Evolutionary conservation across 371 early-diverging fungal species (phyloP).

Genomic region (Entomophthora muscae): DNA sequence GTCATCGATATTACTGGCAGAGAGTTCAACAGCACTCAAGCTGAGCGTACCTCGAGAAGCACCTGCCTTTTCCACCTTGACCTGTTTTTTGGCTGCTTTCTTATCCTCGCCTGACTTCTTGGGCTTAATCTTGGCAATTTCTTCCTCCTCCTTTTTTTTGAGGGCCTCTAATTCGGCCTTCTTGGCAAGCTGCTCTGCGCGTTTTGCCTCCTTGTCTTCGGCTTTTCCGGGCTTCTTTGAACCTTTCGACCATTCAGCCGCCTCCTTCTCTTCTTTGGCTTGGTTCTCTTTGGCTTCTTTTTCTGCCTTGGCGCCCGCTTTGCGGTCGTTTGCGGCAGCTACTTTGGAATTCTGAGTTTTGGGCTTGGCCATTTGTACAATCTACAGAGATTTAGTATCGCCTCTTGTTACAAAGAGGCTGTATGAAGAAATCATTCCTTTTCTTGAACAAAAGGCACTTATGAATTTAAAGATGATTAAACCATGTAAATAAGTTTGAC

Average conservation of each 20-base stretch:
- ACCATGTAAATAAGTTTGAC: too few species aligned
- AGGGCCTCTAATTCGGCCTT: slow-evolving; percentile 10
- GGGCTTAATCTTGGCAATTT: slow-evolving; percentile 10
- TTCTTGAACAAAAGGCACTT: too few species aligned
- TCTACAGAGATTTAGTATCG: too few species aligned
- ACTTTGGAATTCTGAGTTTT: slow-evolving; percentile 18
- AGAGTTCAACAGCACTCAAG: slow-evolving; percentile 33
- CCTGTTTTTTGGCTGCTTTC: slow-evolving; percentile 2
- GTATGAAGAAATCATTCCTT: too few species aligned
- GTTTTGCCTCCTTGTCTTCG: slow-evolving; percentile 47
- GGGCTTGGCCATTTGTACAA: slow-evolving; percentile 12
- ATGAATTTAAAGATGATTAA: too few species aligned
- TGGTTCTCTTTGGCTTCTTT: slow-evolving; percentile 30
- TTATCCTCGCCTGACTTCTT: slow-evolving; percentile 6
- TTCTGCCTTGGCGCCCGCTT: slow-evolving; percentile 41
- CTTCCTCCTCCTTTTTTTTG: slow-evolving; percentile 11
- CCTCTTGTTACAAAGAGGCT: too few species aligned
- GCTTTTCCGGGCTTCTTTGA: slow-evolving; percentile 47
- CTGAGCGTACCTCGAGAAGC: not conserved
- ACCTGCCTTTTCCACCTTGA: slow-evolving; percentile 8
- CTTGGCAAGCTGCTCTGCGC: slow-evolving; percentile 18
- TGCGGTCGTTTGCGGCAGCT: slow-evolving; percentile 48
- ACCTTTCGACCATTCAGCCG: slow-evolving; percentile 46
- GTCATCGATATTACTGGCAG: slow-evolving; percentile 61
- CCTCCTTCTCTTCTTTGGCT: slow-evolving; percentile 32